Conservation (phyloP, 192 early-diverging fungal species). For the Backusella australiensis region DNA sequence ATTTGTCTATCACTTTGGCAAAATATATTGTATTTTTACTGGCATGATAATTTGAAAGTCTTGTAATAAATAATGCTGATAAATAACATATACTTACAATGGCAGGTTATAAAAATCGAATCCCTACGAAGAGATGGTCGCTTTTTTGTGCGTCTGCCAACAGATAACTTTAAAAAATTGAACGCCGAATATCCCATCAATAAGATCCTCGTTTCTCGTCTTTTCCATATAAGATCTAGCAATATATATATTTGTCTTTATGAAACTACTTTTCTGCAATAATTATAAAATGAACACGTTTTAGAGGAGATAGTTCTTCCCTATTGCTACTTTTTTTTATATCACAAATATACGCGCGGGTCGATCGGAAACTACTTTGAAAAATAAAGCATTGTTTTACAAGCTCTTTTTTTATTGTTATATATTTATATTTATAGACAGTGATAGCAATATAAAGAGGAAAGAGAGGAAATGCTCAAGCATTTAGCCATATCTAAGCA, state of each 20-base stretch:
- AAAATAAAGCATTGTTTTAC: neutral
- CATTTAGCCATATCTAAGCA: neutral
- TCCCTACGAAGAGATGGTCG: too few species aligned
- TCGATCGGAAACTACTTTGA: neutral
- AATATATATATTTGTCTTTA: too few species aligned
- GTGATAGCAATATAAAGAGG: neutral
- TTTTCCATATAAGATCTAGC: neutral
- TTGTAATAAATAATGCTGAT: neutral
- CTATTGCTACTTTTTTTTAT: neutral
- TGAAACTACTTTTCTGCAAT: neutral
- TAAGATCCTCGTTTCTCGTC: neutral
- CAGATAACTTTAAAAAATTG: neutral
- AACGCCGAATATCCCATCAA: neutral
- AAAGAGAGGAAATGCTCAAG: neutral
- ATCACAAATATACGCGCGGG: neutral
- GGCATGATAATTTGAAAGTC: too few species aligned
- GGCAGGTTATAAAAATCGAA: too few species aligned
- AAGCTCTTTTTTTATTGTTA: neutral
- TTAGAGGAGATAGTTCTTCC: neutral
- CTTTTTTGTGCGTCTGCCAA: neutral
- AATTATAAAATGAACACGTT: neutral
- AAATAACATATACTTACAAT: neutral
- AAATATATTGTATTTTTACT: too few species aligned
- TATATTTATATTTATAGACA: neutral
- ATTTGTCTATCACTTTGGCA: too few species aligned